Percentiles rank a stretch among this genome's conserved stretches.
phyloP scores from a whole-genome alignment of 129 eudicot genomes.

The Apium graveolens region DNA sequence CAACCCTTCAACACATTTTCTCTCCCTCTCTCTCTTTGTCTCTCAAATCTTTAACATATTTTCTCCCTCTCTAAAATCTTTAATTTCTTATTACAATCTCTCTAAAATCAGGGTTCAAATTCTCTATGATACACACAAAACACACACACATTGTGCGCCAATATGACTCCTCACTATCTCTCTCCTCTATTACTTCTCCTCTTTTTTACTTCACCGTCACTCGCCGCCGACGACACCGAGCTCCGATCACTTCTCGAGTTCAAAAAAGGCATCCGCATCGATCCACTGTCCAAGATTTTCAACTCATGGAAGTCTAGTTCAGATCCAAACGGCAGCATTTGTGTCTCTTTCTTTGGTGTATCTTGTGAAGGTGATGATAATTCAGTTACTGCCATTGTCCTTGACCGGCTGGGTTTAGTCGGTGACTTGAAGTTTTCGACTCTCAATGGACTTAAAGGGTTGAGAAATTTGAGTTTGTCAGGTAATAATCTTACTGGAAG shows the following conservation, averaged over 20 bases:
- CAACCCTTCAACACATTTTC: no score
- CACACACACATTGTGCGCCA: background rate
- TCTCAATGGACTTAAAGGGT: constrained; percentile 31
- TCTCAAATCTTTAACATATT: background rate
- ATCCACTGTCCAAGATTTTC: constrained; percentile 42
- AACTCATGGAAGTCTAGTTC: constrained; percentile 42
- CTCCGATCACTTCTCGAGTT: constrained; percentile 77
- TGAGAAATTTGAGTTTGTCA: constrained; percentile 51
- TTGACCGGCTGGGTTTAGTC: constrained; percentile 49
- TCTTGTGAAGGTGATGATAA: constrained; percentile 32
- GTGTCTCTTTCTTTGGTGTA: constrained; percentile 65
- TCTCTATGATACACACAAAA: background rate
- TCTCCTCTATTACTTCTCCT: constrained; percentile 13
- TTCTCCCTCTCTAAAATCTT: background rate
- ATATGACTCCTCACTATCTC: constrained; percentile 17
- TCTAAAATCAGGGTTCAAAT: background rate
- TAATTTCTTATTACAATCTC: background rate
- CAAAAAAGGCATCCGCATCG: constrained; percentile 73
- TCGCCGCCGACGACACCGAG: constrained; percentile 30
- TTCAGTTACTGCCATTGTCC: constrained; percentile 41
- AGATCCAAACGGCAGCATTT: constrained; percentile 30
- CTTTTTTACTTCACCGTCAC: constrained; percentile 5
- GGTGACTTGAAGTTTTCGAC: constrained; percentile 83
- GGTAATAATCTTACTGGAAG: constrained; percentile 70
- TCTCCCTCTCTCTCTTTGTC: background rate